phyloP scores from a whole-genome alignment of 140 eudicot genomes.

The Senecio squalidus region DNA sequence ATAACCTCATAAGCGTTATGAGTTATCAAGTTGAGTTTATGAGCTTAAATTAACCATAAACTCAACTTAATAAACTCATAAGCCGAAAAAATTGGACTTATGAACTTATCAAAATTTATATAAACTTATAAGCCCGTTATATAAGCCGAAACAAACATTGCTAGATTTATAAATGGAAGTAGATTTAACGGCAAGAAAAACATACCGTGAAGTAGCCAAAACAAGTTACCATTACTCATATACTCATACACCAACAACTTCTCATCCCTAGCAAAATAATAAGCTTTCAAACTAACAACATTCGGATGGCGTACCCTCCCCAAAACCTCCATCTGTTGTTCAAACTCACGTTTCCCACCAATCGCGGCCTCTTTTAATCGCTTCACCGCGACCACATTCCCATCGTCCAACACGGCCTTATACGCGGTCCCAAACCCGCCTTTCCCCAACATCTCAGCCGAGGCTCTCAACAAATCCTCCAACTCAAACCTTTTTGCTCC shows the following conservation, averaged over 20 bases:
- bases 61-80: too few species aligned
- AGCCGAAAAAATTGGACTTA: too few species aligned
- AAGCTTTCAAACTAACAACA: conserved; percentile 77
- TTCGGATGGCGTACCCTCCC: conserved; percentile 79
- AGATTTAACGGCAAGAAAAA: conserved; percentile 11
- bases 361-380: conserved; percentile 66
- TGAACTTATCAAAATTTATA: too few species aligned
- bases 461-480: conserved; percentile 86
- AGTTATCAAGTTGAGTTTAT: too few species aligned
- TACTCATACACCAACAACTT: conserved; percentile 77
- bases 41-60: too few species aligned
- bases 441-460: conserved; percentile 96
- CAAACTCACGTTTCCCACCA: conserved; percentile 76
- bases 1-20: too few species aligned
- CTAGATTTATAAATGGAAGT: too few species aligned
- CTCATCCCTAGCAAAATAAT: conserved; percentile 83
- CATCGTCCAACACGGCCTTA: conserved; percentile 91
- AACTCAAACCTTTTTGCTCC: conserved; percentile 80
- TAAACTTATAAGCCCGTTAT: neutral
- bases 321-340: conserved; percentile 86
- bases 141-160: neutral
- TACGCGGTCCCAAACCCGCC: conserved; percentile 96
- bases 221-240: conserved; percentile 88
- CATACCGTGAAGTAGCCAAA: conserved; percentile 95
- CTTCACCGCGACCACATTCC: conserved; percentile 85